phyloP scores from a whole-genome alignment of 164 flowering plant genomes.

The Magnolia officinalis region DNA sequence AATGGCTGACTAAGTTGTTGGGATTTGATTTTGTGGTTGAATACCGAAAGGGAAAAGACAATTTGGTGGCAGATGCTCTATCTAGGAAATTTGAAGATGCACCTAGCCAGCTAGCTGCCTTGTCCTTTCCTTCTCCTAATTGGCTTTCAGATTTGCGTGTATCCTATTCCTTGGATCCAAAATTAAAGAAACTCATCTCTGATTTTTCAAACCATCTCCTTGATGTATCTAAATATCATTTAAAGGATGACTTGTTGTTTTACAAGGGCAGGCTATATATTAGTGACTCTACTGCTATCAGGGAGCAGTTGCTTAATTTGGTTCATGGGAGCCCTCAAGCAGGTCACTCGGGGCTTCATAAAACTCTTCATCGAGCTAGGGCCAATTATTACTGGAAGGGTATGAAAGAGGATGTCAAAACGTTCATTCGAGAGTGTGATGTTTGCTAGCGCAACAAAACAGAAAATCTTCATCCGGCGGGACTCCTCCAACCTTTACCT shows the following conservation, averaged over 20 bases:
- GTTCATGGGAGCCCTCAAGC: too few relatives aligned
- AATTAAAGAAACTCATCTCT: too few relatives aligned
- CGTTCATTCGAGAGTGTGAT: not conserved
- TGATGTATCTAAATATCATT: too few relatives aligned
- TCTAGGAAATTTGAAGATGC: not conserved
- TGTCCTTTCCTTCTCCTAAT: too few relatives aligned
- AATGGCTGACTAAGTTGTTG: not conserved
- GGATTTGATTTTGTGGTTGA: not conserved
- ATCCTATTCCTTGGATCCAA: too few relatives aligned
- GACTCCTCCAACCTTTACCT: too few relatives aligned
- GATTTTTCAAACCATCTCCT: too few relatives aligned
- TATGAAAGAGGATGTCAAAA: not conserved
- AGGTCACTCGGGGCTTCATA: conserved; percentile 10
- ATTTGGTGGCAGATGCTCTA: not conserved
- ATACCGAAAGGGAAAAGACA: not conserved
- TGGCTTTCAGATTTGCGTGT: not conserved
- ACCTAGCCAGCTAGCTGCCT: not conserved
- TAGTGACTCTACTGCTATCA: too few relatives aligned
- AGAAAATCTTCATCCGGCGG: not conserved
- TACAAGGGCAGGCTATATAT: not conserved
- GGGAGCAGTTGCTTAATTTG: too few relatives aligned
- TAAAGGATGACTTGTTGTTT: too few relatives aligned
- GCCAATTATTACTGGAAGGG: conserved; percentile 11
- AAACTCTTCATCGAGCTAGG: not conserved
- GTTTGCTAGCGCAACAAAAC: not conserved